Base-by-base conservation (phyloP, 2,329 filamentous ascomycete species). In the Tolypocladium tropicale region DNA sequence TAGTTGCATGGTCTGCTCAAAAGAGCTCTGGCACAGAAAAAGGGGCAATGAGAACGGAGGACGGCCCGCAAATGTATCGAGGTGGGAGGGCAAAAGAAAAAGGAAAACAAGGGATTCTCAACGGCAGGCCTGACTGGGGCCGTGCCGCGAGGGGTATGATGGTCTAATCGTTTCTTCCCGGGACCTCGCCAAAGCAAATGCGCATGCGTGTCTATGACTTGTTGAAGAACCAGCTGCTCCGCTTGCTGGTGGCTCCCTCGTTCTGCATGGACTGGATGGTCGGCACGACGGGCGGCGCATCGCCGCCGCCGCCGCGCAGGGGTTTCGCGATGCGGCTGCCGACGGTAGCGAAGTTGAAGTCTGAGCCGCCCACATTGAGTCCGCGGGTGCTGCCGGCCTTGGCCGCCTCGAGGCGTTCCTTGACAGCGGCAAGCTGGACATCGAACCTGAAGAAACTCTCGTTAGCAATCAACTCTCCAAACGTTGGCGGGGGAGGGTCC, bases 321-420 rank as follows among this genome's bases (percentile, higher is more conserved):
- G 84, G 84, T 72, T 88, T 88, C 54, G 84, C 84, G 63, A 88
- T 88, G 63, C 84, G 77, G 72, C 83, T 86, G 57, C 84, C 83
- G 4, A 78, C 80, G 54, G 74, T 77, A 60, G 76, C 74, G 64
- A 88, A 95, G 73, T 81, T 90, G 71, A 95, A 93, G 65, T 83
- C 84, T 53, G 80, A 83, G 55, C 80, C 78, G 9, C 82, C 78
- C 52, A 84, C 82, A 62, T 83, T 83, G 55, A 96, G 83, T 55
- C 90, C 91, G 62, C 91, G 87, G 12, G 92, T 96, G 62, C 89
- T 94, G 66, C 92, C 90, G 52, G 86, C 84, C 75, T 97, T 99
- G 70, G 92, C 94, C 54, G 90, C 89, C 75, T 99, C 94, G 62
- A 99, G 86, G 60, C 94, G 89, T 72, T 99, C 94, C 79, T 97